Evolutionary conservation across 345 rosid genomes (phyloP).

Genomic region (Noccaea caerulescens): DNA sequence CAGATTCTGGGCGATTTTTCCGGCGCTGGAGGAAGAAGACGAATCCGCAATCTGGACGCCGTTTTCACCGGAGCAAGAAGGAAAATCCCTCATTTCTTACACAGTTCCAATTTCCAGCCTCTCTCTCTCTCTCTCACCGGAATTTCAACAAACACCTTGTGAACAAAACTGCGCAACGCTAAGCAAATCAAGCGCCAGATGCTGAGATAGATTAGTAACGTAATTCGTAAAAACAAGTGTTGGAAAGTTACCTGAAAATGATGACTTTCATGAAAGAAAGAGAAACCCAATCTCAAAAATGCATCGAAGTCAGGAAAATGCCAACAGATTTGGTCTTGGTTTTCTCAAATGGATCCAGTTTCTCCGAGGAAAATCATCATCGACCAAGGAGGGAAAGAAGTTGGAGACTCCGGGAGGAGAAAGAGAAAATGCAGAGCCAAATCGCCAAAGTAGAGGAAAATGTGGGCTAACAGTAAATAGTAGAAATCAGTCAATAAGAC

Average conservation of each 20-base stretch:
- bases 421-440: slow-evolving; percentile 9
- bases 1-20: slow-evolving; percentile 72
- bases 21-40: slow-evolving; percentile 62
- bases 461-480: slow-evolving; percentile 16
- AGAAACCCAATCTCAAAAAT: slow-evolving; percentile 34
- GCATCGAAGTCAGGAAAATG: slow-evolving; percentile 23
- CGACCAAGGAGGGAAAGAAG: slow-evolving; percentile 23
- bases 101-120: slow-evolving; percentile 26
- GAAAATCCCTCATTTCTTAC: slow-evolving; percentile 81
- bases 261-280: slow-evolving; percentile 36
- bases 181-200: not conserved
- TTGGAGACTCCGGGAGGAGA: slow-evolving; percentile 29
- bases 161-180: not conserved
- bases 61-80: slow-evolving; percentile 94
- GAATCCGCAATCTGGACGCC: slow-evolving; percentile 90
- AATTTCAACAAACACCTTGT: slow-evolving; percentile 47
- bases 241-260: slow-evolving; percentile 22
- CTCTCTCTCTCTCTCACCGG: slow-evolving; percentile 27
- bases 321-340: slow-evolving; percentile 33
- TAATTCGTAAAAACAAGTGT: not conserved
- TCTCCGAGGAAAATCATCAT: slow-evolving; percentile 4
- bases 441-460: slow-evolving; percentile 35
- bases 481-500: slow-evolving; percentile 24
- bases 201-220: not conserved
- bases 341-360: slow-evolving; percentile 29